Evolutionary conservation across 106 monocot species (phyloP).

Genomic region (Xerophyta viscosa): DNA sequence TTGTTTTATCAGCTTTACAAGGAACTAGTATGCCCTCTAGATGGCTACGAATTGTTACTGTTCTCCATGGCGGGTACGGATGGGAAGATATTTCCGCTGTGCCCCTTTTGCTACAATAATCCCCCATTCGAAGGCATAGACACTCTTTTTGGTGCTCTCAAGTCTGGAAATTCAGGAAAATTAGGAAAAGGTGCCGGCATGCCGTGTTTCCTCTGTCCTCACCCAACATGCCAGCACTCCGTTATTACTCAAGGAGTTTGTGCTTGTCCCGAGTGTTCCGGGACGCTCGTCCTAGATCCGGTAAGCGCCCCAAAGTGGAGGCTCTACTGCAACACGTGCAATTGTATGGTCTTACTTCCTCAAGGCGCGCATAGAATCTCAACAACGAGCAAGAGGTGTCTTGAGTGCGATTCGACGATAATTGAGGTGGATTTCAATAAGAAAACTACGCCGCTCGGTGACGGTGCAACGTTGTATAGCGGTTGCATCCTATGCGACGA

Average conservation of each 20-base stretch:
- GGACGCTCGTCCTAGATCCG: slow-evolving; percentile 84
- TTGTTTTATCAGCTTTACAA: slow-evolving; percentile 69
- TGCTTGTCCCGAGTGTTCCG: slow-evolving; percentile 87
- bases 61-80: slow-evolving; percentile 73
- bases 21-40: slow-evolving; percentile 80
- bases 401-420: slow-evolving; percentile 65
- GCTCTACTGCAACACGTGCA: slow-evolving; percentile 80
- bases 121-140: slow-evolving; percentile 95
- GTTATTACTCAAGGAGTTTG: slow-evolving; percentile 89
- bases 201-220: slow-evolving; percentile 96
- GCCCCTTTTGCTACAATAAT: slow-evolving; percentile 91
- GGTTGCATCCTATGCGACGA: slow-evolving; percentile 96
- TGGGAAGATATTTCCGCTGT: slow-evolving; percentile 77
- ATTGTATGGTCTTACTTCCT: slow-evolving; percentile 77
- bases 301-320: slow-evolving; percentile 91
- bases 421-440: slow-evolving; percentile 95
- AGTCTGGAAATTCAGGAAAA: slow-evolving; percentile 29
- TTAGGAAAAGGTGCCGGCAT: slow-evolving; percentile 67
- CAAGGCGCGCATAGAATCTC: slow-evolving; percentile 77
- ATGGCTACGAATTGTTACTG: slow-evolving; percentile 80
- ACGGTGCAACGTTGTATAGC: slow-evolving; percentile 60
- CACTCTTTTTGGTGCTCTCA: slow-evolving; percentile 48
- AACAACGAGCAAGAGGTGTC: slow-evolving; percentile 55
- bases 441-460: slow-evolving; percentile 64
- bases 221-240: slow-evolving; percentile 89